Conservation (phyloP, 768 basidiomycete species). For the Udeniomyces megalosporus region DNA sequence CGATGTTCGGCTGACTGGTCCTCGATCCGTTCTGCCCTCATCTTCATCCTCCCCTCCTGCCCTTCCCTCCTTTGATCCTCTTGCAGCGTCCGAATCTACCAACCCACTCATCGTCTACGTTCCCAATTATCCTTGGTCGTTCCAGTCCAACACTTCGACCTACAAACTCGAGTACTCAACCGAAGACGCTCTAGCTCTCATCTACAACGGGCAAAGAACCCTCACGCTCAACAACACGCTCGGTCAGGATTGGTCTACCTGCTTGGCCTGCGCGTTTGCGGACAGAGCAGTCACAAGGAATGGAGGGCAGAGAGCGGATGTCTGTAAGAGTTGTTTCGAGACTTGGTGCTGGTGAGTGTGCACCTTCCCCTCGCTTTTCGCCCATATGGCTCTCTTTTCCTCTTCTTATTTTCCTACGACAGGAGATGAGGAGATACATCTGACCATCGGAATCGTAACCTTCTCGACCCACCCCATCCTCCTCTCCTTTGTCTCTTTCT, state of each 20-base stretch:
- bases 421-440: neutral
- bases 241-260: conserved; percentile 44
- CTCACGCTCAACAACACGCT: conserved; percentile 36
- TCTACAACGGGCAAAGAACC: conserved; percentile 45
- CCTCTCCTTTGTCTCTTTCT: neutral
- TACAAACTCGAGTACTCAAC: conserved; percentile 46
- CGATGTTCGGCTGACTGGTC: too few relatives aligned
- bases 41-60: neutral
- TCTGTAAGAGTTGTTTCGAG: conserved; percentile 5
- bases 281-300: conserved; percentile 32
- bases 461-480: neutral
- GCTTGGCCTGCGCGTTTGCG: conserved; percentile 53
- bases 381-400: neutral
- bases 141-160: conserved; percentile 43
- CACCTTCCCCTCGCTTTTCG: neutral
- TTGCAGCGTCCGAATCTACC: conserved; percentile 15
- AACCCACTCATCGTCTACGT: conserved; percentile 54
- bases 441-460: too few relatives aligned
- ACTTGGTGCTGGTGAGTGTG: conserved; percentile 2
- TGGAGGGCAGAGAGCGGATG: neutral
- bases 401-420: neutral
- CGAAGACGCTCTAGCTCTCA: conserved; percentile 41
- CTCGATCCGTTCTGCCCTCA: too few relatives aligned
- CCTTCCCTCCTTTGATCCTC: conserved; percentile 11
- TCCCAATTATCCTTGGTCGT: conserved; percentile 43